phyloP scores from a whole-genome alignment of 2,329 filamentous ascomycete genomes.

The Colletotrichum musae region DNA sequence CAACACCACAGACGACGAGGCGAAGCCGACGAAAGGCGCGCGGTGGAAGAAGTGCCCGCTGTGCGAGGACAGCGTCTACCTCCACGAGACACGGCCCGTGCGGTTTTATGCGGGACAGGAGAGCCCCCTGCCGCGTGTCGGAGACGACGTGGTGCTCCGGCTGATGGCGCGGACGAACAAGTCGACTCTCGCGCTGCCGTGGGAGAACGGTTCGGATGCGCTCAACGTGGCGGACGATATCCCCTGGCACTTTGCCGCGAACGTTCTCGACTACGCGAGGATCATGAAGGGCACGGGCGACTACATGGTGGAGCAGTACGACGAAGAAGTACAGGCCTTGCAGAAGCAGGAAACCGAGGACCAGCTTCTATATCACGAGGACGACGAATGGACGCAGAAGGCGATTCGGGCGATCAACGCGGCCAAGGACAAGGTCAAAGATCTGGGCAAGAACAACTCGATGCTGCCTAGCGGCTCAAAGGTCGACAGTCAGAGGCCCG shows the following conservation, averaged over 20 bases:
- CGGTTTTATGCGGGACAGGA: conserved; percentile 94
- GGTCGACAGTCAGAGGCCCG: conserved; percentile 28
- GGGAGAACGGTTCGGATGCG: conserved; percentile 81
- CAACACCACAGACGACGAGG: conserved; percentile 80
- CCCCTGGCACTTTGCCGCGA: conserved; percentile 95
- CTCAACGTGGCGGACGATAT: conserved; percentile 81
- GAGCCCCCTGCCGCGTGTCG: conserved; percentile 82
- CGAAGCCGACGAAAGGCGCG: conserved; percentile 76
- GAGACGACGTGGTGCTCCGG: conserved; percentile 90
- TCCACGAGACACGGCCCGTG: conserved; percentile 90
- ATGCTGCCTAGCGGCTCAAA: conserved; percentile 38
- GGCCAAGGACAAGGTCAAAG: conserved; percentile 79
- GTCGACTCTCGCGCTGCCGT: conserved; percentile 89
- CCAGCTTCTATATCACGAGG: conserved; percentile 90
- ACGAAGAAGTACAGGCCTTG: conserved; percentile 83
- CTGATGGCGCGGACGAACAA: conserved; percentile 85
- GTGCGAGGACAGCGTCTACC: conserved; percentile 93
- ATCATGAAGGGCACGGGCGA: conserved; percentile 94
- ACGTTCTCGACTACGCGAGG: conserved; percentile 93
- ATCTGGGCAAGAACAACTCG: conserved; percentile 54
- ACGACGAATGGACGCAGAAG: conserved; percentile 92
- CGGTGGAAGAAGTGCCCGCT: conserved; percentile 97
- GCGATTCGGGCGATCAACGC: conserved; percentile 82
- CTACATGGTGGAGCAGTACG: conserved; percentile 87
- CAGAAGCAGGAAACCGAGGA: conserved; percentile 87